phyloP scores from a whole-genome alignment of 805 yeast genomes.

The Torulaspora delbrueckii region DNA sequence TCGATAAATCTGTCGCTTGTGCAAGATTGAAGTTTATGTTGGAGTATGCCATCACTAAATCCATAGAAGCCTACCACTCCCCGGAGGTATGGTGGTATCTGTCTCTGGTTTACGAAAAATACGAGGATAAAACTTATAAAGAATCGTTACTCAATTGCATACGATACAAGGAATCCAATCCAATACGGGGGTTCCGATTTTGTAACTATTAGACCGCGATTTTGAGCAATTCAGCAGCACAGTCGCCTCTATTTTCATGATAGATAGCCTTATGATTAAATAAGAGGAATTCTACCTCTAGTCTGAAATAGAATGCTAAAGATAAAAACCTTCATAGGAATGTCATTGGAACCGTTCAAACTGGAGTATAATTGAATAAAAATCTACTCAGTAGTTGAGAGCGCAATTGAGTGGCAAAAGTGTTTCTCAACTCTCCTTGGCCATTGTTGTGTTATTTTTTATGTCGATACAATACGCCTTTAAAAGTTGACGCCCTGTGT shows the following conservation, averaged over 20 bases:
- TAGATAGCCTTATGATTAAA: not conserved
- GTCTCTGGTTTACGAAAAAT: constrained; percentile 55
- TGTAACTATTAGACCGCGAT: constrained; percentile 23
- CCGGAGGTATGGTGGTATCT: constrained; percentile 70
- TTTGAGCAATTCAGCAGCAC: not conserved
- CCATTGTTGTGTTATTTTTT: too few species aligned
- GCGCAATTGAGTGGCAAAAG: not conserved
- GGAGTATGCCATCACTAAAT: constrained; percentile 35
- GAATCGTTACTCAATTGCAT: constrained; percentile 60
- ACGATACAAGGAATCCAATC: constrained; percentile 55
- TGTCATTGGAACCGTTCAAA: not conserved
- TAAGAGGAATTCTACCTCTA: too few species aligned
- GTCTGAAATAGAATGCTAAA: too few species aligned
- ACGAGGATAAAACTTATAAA: constrained; percentile 48
- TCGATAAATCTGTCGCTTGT: constrained; percentile 57
- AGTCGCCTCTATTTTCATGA: not conserved
- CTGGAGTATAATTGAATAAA: too few species aligned
- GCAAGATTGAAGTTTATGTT: constrained; percentile 45
- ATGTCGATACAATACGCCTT: not conserved
- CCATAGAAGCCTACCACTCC: constrained; percentile 40
- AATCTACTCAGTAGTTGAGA: not conserved
- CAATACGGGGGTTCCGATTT: constrained; percentile 42
- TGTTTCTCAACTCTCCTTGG: not conserved
- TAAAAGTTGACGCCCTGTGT: not conserved
- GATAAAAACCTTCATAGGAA: not conserved